These are phyloP conservation scores for Colletotrichum gigasporum DNA, from an alignment of 2,329 filamentous ascomycete species.

Conservation along the genomic window DNA sequence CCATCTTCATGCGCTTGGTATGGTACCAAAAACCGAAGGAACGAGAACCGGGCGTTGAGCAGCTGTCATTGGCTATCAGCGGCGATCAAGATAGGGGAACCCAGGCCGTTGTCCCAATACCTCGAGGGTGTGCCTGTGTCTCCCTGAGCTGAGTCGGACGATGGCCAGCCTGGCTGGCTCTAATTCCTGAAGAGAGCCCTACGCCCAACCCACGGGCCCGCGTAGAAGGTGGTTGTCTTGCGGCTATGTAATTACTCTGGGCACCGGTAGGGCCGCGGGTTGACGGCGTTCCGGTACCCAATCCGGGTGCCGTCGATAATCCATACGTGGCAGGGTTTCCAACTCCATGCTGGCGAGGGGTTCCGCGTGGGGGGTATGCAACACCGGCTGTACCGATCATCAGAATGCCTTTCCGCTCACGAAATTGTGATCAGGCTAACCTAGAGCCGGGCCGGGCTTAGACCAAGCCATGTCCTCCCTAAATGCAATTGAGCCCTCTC, in stretches of 20 bases:
- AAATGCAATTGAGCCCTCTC: neutral
- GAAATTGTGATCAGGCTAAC: constrained; percentile 18
- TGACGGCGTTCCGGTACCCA: constrained; percentile 40
- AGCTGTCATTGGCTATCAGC: neutral
- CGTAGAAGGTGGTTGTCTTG: neutral
- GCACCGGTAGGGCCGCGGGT: constrained; percentile 9
- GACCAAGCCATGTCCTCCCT: constrained; percentile 20
- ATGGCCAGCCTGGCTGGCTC: neutral
- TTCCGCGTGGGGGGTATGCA: constrained; percentile 40
- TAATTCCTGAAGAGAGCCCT: constrained; percentile 21
- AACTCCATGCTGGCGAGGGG: constrained; percentile 39
- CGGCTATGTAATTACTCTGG: constrained; percentile 4
- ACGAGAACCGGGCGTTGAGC: neutral
- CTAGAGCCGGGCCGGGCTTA: constrained; percentile 23
- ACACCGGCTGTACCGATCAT: constrained; percentile 35
- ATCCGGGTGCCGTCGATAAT: constrained; percentile 41
- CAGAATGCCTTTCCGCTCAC: neutral
- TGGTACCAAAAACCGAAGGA: neutral
- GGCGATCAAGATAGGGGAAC: neutral
- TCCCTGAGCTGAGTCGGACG: neutral
- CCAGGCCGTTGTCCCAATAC: neutral
- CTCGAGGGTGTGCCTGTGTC: neutral
- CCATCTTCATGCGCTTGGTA: neutral
- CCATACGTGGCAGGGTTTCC: constrained; percentile 36
- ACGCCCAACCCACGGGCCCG: constrained; percentile 10